phyloP scores from a whole-genome alignment of 2,329 filamentous ascomycete genomes.

The Lachnellula cervina region DNA sequence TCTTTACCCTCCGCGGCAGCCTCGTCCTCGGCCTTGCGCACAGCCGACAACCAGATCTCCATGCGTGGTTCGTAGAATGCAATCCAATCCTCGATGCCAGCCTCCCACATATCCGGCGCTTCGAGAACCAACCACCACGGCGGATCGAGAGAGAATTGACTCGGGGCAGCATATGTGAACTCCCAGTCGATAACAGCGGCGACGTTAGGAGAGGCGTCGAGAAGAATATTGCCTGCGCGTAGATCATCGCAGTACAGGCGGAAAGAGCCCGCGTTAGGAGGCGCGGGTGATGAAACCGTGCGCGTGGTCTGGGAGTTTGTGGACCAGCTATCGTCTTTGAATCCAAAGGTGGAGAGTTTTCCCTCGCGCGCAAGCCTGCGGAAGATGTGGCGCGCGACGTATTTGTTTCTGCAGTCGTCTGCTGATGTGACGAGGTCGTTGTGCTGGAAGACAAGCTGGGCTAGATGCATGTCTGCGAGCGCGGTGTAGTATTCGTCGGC shows the following conservation, averaged over 20 bases:
- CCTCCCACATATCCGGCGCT: background rate
- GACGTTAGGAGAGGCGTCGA: background rate
- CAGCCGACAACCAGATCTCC: conserved; percentile 29
- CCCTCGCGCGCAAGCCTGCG: conserved; percentile 28
- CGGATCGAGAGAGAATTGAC: background rate
- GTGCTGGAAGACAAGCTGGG: conserved; percentile 33
- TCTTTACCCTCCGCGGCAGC: background rate
- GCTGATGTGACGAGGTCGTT: conserved; percentile 34
- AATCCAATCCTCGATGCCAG: conserved; percentile 28
- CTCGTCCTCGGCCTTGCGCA: conserved; percentile 32
- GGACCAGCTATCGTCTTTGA: background rate
- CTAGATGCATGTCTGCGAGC: conserved; percentile 8
- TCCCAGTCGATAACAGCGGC: background rate
- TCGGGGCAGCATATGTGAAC: conserved; percentile 29
- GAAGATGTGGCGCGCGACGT: conserved; percentile 38
- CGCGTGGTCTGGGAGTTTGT: background rate
- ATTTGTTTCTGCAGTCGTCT: conserved; percentile 39
- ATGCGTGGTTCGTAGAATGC: conserved; percentile 31
- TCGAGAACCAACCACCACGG: conserved; percentile 15
- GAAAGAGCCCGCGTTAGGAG: conserved; percentile 11
- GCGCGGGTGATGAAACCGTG: conserved; percentile 8
- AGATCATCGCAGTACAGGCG: conserved; percentile 34
- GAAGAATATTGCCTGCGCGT: conserved; percentile 30
- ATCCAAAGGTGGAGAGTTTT: conserved; percentile 5
- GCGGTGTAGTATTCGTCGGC: conserved; percentile 4